These are phyloP conservation scores for Monilinia polystroma DNA, from an alignment of 2,329 filamentous ascomycete species.

Conservation along the genomic window DNA sequence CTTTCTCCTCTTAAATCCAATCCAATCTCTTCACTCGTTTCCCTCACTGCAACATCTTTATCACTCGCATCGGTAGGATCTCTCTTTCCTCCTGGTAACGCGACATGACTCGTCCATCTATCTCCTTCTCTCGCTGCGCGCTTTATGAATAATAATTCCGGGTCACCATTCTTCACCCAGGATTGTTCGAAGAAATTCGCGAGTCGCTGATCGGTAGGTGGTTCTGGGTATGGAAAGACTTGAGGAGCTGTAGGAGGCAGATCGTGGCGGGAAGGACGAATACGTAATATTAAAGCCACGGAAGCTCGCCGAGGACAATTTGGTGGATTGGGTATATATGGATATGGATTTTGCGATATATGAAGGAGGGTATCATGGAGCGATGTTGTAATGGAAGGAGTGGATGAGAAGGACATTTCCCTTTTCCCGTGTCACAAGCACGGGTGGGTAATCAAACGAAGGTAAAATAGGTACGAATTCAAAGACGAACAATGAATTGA, in stretches of 20 bases:
- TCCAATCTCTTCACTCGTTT: slow-evolving; percentile 66
- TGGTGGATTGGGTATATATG: slow-evolving; percentile 48
- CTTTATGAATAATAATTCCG: slow-evolving; percentile 72
- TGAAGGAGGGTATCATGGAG: slow-evolving; percentile 35
- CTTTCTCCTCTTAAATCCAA: slow-evolving; percentile 53
- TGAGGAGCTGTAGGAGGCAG: slow-evolving; percentile 45
- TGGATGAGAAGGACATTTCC: slow-evolving; percentile 23
- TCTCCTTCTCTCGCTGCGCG: slow-evolving; percentile 63
- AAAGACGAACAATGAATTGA: neutral
- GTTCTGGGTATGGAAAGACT: slow-evolving; percentile 26
- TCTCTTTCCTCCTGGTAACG: slow-evolving; percentile 64
- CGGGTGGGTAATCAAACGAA: neutral
- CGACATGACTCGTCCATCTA: slow-evolving; percentile 68
- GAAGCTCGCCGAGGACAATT: slow-evolving; percentile 52
- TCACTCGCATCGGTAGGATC: slow-evolving; percentile 65
- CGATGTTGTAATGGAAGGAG: slow-evolving; percentile 31
- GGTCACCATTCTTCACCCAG: slow-evolving; percentile 65
- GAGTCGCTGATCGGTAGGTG: slow-evolving; percentile 31
- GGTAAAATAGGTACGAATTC: neutral
- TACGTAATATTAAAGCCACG: slow-evolving; percentile 62
- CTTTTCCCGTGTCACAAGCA: slow-evolving; percentile 4
- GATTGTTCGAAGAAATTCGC: slow-evolving; percentile 60
- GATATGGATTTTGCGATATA: slow-evolving; percentile 48
- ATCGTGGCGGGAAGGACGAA: slow-evolving; percentile 57
- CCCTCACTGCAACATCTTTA: slow-evolving; percentile 59